Conservation (phyloP, 2,329 filamentous ascomycete species). For the Aspergillus chevalieri region DNA sequence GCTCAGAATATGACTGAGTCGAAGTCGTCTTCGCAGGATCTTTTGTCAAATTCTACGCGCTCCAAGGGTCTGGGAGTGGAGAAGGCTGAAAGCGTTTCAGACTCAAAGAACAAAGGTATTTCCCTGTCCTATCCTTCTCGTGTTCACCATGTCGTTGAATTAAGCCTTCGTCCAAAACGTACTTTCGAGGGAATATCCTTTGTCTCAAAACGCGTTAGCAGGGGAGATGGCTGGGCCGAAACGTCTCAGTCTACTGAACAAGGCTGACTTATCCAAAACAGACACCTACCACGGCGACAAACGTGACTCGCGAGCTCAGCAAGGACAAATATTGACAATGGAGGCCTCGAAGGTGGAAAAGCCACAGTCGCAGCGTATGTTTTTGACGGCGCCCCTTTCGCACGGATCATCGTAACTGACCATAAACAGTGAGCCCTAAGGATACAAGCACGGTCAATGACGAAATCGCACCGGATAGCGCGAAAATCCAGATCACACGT, state of each 20-base stretch:
- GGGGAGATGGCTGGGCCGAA: too few species aligned
- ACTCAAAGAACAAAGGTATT: neutral
- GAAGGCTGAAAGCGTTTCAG: neutral
- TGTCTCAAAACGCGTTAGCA: too few species aligned
- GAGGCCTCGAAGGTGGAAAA: neutral
- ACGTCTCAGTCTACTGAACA: too few species aligned
- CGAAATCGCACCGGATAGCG: neutral
- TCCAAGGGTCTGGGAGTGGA: neutral
- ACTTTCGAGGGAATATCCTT: too few species aligned
- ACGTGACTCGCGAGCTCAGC: too few species aligned
- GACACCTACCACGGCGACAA: too few species aligned
- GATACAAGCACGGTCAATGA: neutral
- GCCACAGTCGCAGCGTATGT: neutral
- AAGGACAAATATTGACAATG: neutral
- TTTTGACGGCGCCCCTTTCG: too few species aligned
- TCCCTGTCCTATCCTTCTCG: too few species aligned
- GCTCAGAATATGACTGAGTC: neutral
- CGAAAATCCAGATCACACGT: neutral
- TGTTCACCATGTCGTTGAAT: too few species aligned
- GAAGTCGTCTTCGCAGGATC: slow-evolving; percentile 1
- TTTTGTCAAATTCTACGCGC: slow-evolving; percentile 1
- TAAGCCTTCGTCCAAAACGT: too few species aligned
- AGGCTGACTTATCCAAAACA: too few species aligned
- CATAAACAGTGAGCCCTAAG: neutral
- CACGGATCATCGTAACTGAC: too few species aligned